A percentile compares a stretch with the other conserved stretches of the same genome.
phyloP scores from a whole-genome alignment of 2,329 filamentous ascomycete genomes.

The Sphaerulina populicola region DNA sequence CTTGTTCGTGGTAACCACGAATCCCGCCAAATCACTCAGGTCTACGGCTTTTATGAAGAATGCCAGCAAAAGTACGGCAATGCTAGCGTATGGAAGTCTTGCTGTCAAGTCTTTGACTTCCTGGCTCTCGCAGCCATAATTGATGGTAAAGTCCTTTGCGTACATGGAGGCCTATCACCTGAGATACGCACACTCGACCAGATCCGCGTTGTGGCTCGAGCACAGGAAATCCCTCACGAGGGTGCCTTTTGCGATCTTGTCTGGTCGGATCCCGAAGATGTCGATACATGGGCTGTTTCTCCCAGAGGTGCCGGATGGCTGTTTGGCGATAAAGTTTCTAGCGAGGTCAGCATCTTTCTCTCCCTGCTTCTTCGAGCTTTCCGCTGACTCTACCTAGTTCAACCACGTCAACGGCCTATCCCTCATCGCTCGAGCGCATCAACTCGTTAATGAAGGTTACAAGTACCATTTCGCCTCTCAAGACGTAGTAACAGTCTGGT shows the following conservation, averaged over 20 bases:
- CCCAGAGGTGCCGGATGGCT: slow-evolving; percentile 91
- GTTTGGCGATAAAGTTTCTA: slow-evolving; percentile 85
- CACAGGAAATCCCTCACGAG: slow-evolving; percentile 86
- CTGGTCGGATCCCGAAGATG: slow-evolving; percentile 97
- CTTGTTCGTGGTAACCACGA: slow-evolving; percentile 71
- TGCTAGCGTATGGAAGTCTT: slow-evolving; percentile 70
- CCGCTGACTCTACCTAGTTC: slow-evolving; percentile 57
- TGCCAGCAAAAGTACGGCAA: slow-evolving; percentile 71
- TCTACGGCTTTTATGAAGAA: slow-evolving; percentile 72
- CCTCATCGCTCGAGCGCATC: slow-evolving; percentile 86
- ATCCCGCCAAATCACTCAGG: slow-evolving; percentile 67
- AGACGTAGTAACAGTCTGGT: slow-evolving; percentile 92
- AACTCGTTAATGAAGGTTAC: slow-evolving; percentile 98
- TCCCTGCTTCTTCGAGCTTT: neutral
- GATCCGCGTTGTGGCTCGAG: slow-evolving; percentile 63
- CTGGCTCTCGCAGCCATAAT: slow-evolving; percentile 65
- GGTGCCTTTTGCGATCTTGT: slow-evolving; percentile 97
- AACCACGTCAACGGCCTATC: slow-evolving; percentile 90
- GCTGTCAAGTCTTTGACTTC: slow-evolving; percentile 71
- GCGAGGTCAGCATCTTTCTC: slow-evolving; percentile 42
- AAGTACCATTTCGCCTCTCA: slow-evolving; percentile 93
- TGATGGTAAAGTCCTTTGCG: slow-evolving; percentile 64
- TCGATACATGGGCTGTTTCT: slow-evolving; percentile 91
- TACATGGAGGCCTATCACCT: slow-evolving; percentile 63
- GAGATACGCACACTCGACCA: slow-evolving; percentile 69